These are phyloP conservation scores for Porcisia deanei DNA, from an alignment of 208 protist genomes.

Conservation along the genomic window DNA sequence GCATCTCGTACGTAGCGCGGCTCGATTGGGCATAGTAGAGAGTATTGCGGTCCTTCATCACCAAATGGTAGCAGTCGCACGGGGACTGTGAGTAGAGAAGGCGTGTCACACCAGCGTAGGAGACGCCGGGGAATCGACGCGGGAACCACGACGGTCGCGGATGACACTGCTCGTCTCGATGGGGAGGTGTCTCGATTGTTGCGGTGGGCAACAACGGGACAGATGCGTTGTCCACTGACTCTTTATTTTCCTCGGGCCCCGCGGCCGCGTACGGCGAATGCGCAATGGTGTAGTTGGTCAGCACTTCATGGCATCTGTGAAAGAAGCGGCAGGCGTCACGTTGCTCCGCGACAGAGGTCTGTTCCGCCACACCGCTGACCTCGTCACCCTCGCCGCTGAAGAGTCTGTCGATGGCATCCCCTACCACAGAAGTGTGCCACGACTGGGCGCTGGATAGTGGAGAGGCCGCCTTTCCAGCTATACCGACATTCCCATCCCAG, in stretches of 20 bases:
- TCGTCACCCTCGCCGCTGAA: neutral
- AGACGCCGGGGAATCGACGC: conserved; percentile 29
- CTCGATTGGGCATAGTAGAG: conserved; percentile 67
- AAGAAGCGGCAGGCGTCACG: conserved; percentile 47
- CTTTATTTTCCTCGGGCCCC: neutral
- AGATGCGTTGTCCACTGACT: neutral
- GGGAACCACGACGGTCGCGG: neutral
- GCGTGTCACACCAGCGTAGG: conserved; percentile 47
- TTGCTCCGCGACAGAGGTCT: conserved; percentile 34
- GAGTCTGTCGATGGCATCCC: neutral
- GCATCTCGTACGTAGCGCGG: conserved; percentile 47
- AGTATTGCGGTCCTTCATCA: conserved; percentile 62
- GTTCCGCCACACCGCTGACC: conserved; percentile 24
- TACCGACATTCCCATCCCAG: neutral
- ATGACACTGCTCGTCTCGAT: neutral
- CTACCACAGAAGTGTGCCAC: neutral
- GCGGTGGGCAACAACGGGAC: neutral
- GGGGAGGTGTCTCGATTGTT: neutral
- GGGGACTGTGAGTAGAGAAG: conserved; percentile 73
- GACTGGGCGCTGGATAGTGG: neutral
- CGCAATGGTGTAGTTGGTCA: conserved; percentile 47
- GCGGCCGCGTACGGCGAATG: conserved; percentile 9
- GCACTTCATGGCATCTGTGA: conserved; percentile 43
- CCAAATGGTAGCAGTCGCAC: conserved; percentile 76
- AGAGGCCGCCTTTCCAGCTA: neutral